Conservation (phyloP, 164 flowering plant genomes). For the Santalum album region DNA sequence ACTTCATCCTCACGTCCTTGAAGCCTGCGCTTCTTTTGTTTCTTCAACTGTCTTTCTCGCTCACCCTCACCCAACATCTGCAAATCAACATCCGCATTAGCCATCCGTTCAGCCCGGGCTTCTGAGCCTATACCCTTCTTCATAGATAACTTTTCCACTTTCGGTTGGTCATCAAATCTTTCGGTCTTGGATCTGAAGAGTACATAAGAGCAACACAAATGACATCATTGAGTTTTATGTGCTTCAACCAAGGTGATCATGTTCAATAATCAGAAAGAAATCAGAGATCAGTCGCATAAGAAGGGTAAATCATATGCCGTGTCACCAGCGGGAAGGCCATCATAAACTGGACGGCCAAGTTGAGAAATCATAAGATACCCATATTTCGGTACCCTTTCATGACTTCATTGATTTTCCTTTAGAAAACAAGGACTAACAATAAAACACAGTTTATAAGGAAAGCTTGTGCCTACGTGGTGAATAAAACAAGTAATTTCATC, state of each 20-base stretch:
- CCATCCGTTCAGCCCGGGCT: slow-evolving; percentile 74
- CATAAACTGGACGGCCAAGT: neutral
- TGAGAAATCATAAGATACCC: no score
- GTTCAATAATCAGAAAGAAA: no score
- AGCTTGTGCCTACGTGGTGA: no score
- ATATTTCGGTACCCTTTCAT: no score
- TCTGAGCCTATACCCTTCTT: slow-evolving; percentile 92
- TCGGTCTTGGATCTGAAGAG: slow-evolving; percentile 38
- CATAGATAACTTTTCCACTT: slow-evolving; percentile 53
- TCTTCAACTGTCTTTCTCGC: slow-evolving; percentile 58
- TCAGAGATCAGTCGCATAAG: neutral
- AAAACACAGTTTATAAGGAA: no score
- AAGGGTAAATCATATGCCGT: neutral
- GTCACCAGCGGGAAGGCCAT: neutral
- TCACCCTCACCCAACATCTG: slow-evolving; percentile 65
- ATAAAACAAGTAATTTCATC: no score
- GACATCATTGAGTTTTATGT: neutral
- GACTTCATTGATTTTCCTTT: no score
- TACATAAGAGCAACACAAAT: neutral
- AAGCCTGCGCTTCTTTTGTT: slow-evolving; percentile 77
- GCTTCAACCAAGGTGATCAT: neutral
- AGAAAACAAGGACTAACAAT: no score
- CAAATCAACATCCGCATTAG: slow-evolving; percentile 67
- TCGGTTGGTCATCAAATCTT: slow-evolving; percentile 40
- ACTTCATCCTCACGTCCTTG: slow-evolving; percentile 94